Evolutionary conservation across 23 red algal genomes (phyloP), one percentile per base, ranked within the genome.

Genomic region (Gracilaria vermiculophylla): DNA sequence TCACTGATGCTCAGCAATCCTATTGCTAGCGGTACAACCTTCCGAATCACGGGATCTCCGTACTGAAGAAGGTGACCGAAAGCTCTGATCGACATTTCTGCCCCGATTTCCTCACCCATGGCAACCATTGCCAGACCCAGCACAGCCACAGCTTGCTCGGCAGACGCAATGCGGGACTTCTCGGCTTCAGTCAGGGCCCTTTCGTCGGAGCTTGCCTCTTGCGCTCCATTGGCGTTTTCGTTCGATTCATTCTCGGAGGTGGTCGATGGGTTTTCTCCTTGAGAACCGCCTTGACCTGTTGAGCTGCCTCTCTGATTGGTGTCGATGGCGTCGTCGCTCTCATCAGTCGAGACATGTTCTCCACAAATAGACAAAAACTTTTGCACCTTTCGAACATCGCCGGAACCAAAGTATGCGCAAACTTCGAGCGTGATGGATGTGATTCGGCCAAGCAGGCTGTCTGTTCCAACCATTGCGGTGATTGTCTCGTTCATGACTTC

Each of bases 11-110:
- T 94, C 43, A 95, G 62, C 51, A 95, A 60, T 14, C 92, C 97
- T 15, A 95, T 77, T 31, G 93, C 88, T 12, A 99, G 88, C 36
- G 97, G 97, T 5, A 99, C 89, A 13, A 87, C 82, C 23, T 86
- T 78, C n/a, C 92, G 88, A 57, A 95, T 90, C 16, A 76, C 56
- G 17, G 86, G 73, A 49, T 92, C 82, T 24, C 92, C 97, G 76
- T 95, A 95, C 87, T 99, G 97, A 69, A 92, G 64, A 17, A 99
- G 62, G 65, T 95, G 97, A 10, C 76, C 92, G 58, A 93, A 99
- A 4, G 90, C 35, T 41, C 97, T 83, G 12, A 99, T 85, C 17
- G 77, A 60, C 97, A 99, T 99, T 19, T 85, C 92, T 50, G 87
- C 74, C 27, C 90, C 93, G 15, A 95, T 41, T 65, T 95, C 90